Base-by-base conservation (phyloP, 1,284 basidiomycete genomes). In the Stereum hirsutum region DNA sequence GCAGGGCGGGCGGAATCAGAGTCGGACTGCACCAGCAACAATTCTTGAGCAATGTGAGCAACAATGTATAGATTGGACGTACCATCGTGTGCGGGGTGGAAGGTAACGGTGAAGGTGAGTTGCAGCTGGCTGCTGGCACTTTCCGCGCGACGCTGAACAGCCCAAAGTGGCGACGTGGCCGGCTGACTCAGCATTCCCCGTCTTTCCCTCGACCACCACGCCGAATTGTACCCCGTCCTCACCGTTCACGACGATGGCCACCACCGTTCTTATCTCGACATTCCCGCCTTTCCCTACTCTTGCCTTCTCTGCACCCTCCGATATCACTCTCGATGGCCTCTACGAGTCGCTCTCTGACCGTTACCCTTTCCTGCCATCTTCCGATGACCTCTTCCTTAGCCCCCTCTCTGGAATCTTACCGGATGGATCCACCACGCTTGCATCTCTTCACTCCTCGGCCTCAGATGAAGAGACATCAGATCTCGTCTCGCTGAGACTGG, bases 221-320 rank as follows among this genome's bases (percentile, higher is more conserved):
- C 11, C 10, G 12, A n/a, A 15, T 32, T 17, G 6, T 17, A 27
- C 32, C 14, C 21, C 31, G 15, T 23, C 17, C 14, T 23, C 30
- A 7, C 28, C 10, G 8, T 39, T n/a, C 8, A 43, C 54, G 33
- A 49, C 47, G 49, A 74, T 71, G 67, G 64, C 66, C 35, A 68
- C 65, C 45, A 70, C 66, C 43, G 58, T 89, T 39, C 72, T 90
- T 49, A 69, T 90, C 49, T 78, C 82, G 7, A 68, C 85, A 1
- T 89, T 89, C 55, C 57, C 81, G 11, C 88, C 89, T 2, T 89
- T 89, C 59, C 74, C 81, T 0, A 81, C 85, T 2, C 63, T 89
- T 20, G 74, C 78, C 11, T 65, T 91, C 43, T 65, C 68, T 3
- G 69, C 81, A 1, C 72, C 80, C 0, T 63, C 68, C 0, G 61